phyloP scores from a whole-genome alignment of 139 green algal genomes.

The Penium margaritaceum region DNA sequence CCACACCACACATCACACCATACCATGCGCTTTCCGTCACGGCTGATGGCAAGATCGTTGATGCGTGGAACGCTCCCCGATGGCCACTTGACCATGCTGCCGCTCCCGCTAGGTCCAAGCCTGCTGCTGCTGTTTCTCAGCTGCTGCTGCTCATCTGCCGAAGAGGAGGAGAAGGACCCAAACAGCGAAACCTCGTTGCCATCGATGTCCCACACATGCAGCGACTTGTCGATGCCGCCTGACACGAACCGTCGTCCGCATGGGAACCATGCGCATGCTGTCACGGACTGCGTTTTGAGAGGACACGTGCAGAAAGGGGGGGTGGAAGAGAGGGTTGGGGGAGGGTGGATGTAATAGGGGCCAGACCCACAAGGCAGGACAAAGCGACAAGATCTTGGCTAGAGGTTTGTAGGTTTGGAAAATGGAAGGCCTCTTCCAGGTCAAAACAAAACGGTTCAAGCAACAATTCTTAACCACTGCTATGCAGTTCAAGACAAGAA shows the following conservation, averaged over 20 bases:
- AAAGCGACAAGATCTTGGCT: no score
- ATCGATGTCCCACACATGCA: constrained; percentile 56
- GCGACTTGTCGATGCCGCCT: constrained; percentile 62
- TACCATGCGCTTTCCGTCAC: constrained; percentile 52
- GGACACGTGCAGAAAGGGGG: background rate
- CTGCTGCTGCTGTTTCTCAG: constrained; percentile 4
- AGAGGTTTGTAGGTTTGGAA: no score
- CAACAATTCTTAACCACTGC: no score
- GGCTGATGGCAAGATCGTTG: constrained; percentile 69
- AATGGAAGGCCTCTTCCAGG: no score
- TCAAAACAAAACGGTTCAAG: no score
- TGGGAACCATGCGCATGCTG: constrained; percentile 70
- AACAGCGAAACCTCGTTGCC: constrained; percentile 54
- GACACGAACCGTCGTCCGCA: constrained; percentile 63
- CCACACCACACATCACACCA: background rate
- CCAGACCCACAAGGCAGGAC: no score
- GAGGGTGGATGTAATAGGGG: background rate
- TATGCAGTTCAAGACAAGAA: no score
- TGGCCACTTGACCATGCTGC: no score
- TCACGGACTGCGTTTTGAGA: constrained; percentile 49
- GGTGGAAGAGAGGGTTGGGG: background rate
- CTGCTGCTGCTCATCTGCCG: background rate
- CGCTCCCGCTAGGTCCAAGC: no score
- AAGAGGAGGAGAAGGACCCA: no score
- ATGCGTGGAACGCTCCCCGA: constrained; percentile 44